Conservation (phyloP, 371 early-diverging fungal genomes). For the Phascolomyces articulosus region DNA sequence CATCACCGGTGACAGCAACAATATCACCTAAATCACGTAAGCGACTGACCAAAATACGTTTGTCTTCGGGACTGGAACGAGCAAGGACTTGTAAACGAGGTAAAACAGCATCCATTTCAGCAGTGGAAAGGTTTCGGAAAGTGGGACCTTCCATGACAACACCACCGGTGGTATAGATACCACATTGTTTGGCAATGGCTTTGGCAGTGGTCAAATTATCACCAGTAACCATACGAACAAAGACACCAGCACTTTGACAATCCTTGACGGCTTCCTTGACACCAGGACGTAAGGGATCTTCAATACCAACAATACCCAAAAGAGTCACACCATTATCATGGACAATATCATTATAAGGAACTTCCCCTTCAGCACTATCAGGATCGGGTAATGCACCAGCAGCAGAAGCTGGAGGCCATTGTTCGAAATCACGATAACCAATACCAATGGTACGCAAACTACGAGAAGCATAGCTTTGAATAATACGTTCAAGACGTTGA, state of each 20-base stretch:
- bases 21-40: constrained; percentile 66
- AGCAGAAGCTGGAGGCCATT: constrained; percentile 49
- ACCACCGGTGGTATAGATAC: constrained; percentile 65
- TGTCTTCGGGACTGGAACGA: constrained; percentile 74
- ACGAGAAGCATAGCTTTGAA: constrained; percentile 59
- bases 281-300: constrained; percentile 75
- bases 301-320: constrained; percentile 68
- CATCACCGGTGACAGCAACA: constrained; percentile 83
- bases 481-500: constrained; percentile 54
- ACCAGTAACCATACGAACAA: constrained; percentile 85
- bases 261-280: constrained; percentile 67
- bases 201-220: constrained; percentile 73
- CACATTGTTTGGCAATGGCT: constrained; percentile 70
- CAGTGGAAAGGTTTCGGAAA: constrained; percentile 59
- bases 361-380: constrained; percentile 25
- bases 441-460: constrained; percentile 72
- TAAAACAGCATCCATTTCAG: constrained; percentile 64
- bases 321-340: constrained; percentile 50
- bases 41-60: constrained; percentile 66
- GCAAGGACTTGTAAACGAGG: constrained; percentile 74
- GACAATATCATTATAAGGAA: constrained; percentile 45
- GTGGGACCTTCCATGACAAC: constrained; percentile 70
- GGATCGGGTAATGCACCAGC: not conserved
- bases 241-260: constrained; percentile 75
- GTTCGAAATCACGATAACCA: constrained; percentile 72